Evolutionary conservation across 768 basidiomycete species (phyloP), one percentile per base, ranked within the genome.

Genomic region (Boletellus emodensis): DNA sequence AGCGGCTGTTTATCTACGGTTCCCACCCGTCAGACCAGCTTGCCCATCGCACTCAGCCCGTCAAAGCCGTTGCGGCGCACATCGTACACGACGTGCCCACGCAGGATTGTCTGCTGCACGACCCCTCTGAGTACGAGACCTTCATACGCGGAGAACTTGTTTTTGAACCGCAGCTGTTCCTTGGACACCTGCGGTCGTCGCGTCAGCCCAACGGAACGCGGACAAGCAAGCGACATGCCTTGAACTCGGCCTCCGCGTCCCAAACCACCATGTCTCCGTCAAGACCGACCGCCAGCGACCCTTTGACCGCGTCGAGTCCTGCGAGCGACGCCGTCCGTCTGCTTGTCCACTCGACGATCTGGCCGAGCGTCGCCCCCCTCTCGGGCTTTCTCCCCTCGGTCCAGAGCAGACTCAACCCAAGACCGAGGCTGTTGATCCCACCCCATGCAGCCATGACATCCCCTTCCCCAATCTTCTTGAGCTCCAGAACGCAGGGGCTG

Each of bases 401-500:
- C 90, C 90, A 95, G 37, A 98, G 61, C 44, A 96, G 69, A 63
- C 88, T 88, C 40, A 97, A 67, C 0, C 95, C 96, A 15, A 98
- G 74, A 3, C 95, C 95, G 20, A 99, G 77, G 5, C 90, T 85
- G 53, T 87, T 88, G 55, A 99, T 90, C 0, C 95, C 95, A 37
- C 95, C 95, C 95, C 95, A 97, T 0, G 94, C 90, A 18, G 72
- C 67, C 85, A 96, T 89, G 53, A 97, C 76, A 61, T 94, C 79
- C 1, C 93, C 90, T 38, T 79, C 77, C 26, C 85, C 84, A 33
- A 84, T 66, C 53, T 78, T 79, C 74, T 98, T 99, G 52, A 99
- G 72, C 58, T 84, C 82, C 20, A 80, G 72, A 12, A 88, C 76
- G 67, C 94, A 97, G 14, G 94, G 94, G 55, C 90, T 94, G 64